A percentile compares a stretch with the other conserved stretches of the same genome.
Evolutionary conservation across 495 filamentous ascomycete species (phyloP).

Genomic region (Penicilliopsis zonata): DNA sequence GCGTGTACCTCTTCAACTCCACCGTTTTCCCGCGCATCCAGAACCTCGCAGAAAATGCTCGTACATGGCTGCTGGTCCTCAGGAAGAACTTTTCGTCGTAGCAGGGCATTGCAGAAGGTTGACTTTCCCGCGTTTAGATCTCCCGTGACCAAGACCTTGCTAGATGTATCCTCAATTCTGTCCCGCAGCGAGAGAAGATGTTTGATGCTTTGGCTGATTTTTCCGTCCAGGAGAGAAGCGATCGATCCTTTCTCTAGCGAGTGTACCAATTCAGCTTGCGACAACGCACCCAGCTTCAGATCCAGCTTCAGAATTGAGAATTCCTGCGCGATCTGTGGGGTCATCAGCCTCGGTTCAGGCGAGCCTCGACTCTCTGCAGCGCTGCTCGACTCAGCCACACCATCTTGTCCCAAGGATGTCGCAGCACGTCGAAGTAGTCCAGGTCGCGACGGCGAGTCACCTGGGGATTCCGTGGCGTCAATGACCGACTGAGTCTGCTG

Average conservation of each 20-base stretch:
- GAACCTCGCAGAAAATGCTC: constrained; percentile 94
- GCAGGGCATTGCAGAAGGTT: constrained; percentile 92
- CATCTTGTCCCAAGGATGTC: constrained; percentile 53
- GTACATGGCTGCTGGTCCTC: constrained; percentile 99
- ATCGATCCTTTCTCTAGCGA: constrained; percentile 90
- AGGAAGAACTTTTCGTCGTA: constrained; percentile 84
- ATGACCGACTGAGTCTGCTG: constrained; percentile 40
- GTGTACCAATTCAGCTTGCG: constrained; percentile 86
- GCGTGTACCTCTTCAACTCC: constrained; percentile 93
- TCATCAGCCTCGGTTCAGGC: constrained; percentile 65
- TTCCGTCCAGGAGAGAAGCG: constrained; percentile 81
- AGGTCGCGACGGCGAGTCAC: constrained; percentile 34
- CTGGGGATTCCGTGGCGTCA: constrained; percentile 17
- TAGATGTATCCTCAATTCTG: constrained; percentile 92
- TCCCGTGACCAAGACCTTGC: constrained; percentile 95
- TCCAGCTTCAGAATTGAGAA: constrained; percentile 94
- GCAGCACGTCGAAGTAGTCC: constrained; percentile 50
- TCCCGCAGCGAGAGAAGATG: constrained; percentile 80
- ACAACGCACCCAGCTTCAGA: constrained; percentile 73
- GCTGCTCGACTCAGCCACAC: constrained; percentile 58
- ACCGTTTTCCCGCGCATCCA: constrained; percentile 82
- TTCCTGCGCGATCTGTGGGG: constrained; percentile 86
- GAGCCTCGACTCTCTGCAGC: constrained; percentile 42
- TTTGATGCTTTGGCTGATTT: constrained; percentile 84
- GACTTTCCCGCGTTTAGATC: constrained; percentile 97